Percentiles rank a stretch among this genome's conserved stretches.
phyloP scores from a whole-genome alignment of 2,329 filamentous ascomycete species.

The Neurospora sp. region DNA sequence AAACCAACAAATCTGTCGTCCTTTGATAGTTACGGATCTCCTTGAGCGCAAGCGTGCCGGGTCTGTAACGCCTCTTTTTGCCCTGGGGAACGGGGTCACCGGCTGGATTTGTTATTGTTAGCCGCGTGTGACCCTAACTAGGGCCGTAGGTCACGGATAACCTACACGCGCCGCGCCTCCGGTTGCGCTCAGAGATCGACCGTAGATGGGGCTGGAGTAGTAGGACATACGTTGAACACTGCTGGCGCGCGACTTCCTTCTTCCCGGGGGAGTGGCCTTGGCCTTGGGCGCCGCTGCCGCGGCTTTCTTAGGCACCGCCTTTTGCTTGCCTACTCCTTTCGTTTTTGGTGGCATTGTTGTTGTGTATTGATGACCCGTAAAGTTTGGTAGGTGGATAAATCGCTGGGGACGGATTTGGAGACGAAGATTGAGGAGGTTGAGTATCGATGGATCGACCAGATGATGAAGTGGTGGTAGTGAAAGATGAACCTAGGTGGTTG shows the following conservation, averaged over 20 bases:
- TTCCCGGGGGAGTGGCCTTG: not conserved
- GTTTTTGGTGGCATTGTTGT: constrained; percentile 14
- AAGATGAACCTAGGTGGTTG: not conserved
- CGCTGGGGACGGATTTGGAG: not conserved
- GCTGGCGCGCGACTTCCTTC: not conserved
- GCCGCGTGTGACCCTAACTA: not conserved
- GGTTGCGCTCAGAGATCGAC: not conserved
- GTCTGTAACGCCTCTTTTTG: constrained; percentile 56
- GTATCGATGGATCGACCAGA: not conserved
- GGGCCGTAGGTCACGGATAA: not conserved
- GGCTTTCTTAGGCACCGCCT: not conserved
- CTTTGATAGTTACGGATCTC: constrained; percentile 90
- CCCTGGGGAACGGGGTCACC: constrained; percentile 60
- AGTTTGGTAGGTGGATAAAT: not conserved
- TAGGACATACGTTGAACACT: not conserved
- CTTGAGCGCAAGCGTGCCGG: constrained; percentile 76
- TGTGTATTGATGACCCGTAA: not conserved
- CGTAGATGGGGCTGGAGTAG: not conserved
- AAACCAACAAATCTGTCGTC: constrained; percentile 76
- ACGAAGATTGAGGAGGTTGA: not conserved
- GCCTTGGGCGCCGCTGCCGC: not conserved
- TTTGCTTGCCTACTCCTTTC: not conserved
- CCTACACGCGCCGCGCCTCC: not conserved
- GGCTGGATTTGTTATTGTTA: constrained; percentile 35
- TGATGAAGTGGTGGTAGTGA: not conserved